A percentile compares a stretch with the other conserved stretches of the same genome.
phyloP scores from a whole-genome alignment of 1,284 basidiomycete genomes.

The Apiotrichum mycotoxinovorans region DNA sequence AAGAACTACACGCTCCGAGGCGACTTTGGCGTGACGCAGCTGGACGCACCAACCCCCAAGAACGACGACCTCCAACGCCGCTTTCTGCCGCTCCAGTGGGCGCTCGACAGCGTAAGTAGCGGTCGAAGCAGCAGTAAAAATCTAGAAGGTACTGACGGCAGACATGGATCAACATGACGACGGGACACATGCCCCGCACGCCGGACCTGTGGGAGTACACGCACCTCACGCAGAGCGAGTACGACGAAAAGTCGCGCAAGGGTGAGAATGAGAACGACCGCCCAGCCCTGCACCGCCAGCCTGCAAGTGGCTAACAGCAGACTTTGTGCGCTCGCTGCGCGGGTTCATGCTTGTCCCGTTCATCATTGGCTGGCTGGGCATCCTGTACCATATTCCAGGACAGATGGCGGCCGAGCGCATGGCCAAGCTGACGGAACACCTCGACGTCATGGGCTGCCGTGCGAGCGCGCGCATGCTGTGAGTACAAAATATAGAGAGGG shows the following conservation, averaged over 20 bases:
- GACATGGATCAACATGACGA: conserved; percentile 65
- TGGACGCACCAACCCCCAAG: conserved; percentile 63
- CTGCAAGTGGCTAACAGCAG: neutral
- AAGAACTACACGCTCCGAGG: conserved; percentile 66
- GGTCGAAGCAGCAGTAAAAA: neutral
- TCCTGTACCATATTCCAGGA: conserved; percentile 70
- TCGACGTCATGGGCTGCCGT: conserved; percentile 69
- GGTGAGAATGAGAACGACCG: conserved; percentile 53
- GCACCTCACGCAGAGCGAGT: conserved; percentile 62
- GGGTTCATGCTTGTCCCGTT: conserved; percentile 63
- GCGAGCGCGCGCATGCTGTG: conserved; percentile 64
- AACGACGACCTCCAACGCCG: conserved; percentile 65
- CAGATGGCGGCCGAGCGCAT: conserved; percentile 63
- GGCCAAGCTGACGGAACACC: conserved; percentile 59
- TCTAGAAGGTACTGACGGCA: conserved; percentile 29
- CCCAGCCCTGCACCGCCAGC: no score
- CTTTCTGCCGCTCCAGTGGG: conserved; percentile 70
- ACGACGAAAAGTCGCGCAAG: conserved; percentile 57
- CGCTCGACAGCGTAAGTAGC: conserved; percentile 62
- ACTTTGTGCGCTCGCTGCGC: conserved; percentile 60
- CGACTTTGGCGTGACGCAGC: conserved; percentile 62
- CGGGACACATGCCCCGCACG: conserved; percentile 54
- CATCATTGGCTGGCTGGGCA: conserved; percentile 64
- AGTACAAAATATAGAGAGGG: conserved; percentile 18
- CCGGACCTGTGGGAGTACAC: conserved; percentile 71